phyloP scores from a whole-genome alignment of 257 asterid genomes.

The Solanum ossicruentum region DNA sequence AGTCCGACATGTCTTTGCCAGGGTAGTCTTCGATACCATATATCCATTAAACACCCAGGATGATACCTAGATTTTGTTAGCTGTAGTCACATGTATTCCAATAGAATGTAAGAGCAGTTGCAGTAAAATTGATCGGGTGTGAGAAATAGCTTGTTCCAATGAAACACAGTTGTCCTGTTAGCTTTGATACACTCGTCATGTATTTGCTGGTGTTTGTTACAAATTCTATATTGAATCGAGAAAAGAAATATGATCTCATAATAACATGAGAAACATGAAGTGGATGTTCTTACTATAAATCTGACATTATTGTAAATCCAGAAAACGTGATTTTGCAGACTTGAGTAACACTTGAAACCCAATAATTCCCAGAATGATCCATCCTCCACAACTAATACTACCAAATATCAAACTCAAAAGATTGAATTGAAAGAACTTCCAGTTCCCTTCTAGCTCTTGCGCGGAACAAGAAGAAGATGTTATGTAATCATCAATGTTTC shows the following conservation, averaged over 20 bases:
- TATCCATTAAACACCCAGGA: slow-evolving; percentile 27
- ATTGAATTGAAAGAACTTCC: neutral
- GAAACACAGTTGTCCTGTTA: neutral
- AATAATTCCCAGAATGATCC: neutral
- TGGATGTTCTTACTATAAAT: neutral
- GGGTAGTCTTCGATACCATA: slow-evolving; percentile 77
- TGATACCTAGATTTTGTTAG: neutral
- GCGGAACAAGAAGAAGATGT: neutral
- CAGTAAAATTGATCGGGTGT: neutral
- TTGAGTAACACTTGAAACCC: neutral
- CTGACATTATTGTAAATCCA: neutral
- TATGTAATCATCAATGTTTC: neutral
- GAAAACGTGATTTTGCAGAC: neutral
- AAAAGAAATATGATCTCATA: neutral
- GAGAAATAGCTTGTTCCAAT: neutral
- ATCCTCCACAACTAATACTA: neutral
- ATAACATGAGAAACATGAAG: neutral
- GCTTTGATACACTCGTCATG: neutral
- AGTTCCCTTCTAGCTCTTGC: neutral
- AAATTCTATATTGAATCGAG: neutral
- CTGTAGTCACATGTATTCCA: neutral
- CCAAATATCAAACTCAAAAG: neutral
- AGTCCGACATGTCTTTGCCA: slow-evolving; percentile 77
- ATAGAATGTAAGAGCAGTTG: neutral
- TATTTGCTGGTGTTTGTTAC: neutral